Conservation (phyloP, 805 yeast species). For the Cyberlindnera mycetangii region DNA sequence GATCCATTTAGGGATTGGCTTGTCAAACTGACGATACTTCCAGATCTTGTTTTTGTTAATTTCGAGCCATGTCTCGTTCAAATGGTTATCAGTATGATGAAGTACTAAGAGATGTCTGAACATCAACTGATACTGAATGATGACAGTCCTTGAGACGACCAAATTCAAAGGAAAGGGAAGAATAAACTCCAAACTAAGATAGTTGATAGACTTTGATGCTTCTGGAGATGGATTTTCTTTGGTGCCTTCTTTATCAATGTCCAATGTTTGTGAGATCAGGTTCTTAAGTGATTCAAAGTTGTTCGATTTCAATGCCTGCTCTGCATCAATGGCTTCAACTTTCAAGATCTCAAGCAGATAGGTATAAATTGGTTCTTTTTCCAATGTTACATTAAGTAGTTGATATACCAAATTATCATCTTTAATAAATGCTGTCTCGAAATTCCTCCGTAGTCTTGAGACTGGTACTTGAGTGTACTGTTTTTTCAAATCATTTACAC, state of each 20-base stretch:
- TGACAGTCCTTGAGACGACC: constrained; percentile 63
- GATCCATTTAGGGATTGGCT: constrained; percentile 50
- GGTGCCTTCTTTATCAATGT: constrained; percentile 13
- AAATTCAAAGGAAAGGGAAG: constrained; percentile 88
- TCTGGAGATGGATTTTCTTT: constrained; percentile 27
- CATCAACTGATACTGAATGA: constrained; percentile 75
- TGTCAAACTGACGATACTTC: constrained; percentile 47
- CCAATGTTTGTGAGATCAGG: constrained; percentile 42
- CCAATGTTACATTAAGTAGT: constrained; percentile 37
- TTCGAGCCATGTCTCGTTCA: constrained; percentile 71
- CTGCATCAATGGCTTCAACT: constrained; percentile 53
- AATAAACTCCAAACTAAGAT: constrained; percentile 52
- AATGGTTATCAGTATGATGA: constrained; percentile 56
- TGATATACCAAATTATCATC: constrained; percentile 27
- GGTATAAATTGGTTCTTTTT: constrained; percentile 35
- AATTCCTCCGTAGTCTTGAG: constrained; percentile 34
- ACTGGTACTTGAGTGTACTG: constrained; percentile 30
- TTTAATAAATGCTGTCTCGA: constrained; percentile 13
- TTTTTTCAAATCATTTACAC: constrained; percentile 52
- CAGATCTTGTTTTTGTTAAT: constrained; percentile 64
- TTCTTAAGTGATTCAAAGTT: constrained; percentile 42
- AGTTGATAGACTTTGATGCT: constrained; percentile 44
- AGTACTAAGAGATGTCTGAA: constrained; percentile 67
- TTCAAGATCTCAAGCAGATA: constrained; percentile 50
- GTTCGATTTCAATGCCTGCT: constrained; percentile 44